Evolutionary conservation across 208 protist species (phyloP).

Genomic region (Wallacemonas sp.): DNA sequence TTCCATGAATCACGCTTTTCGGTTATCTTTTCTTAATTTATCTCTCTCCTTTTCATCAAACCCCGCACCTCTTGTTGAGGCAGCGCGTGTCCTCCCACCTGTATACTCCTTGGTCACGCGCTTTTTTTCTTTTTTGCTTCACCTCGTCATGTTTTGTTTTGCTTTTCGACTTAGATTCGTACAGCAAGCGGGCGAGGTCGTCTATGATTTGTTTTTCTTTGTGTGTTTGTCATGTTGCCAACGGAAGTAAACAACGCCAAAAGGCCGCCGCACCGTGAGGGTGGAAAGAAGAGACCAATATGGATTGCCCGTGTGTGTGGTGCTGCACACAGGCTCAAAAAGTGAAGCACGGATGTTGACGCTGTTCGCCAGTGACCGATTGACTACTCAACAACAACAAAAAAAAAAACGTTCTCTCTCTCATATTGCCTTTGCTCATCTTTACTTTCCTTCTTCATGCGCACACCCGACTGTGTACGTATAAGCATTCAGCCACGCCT

Average conservation of each 20-base stretch:
- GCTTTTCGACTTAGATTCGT: not conserved
- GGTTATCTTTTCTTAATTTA: not conserved
- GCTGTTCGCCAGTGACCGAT: too few relatives aligned
- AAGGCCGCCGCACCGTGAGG: too few relatives aligned
- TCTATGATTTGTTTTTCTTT: not conserved
- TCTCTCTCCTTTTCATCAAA: not conserved
- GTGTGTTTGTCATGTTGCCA: not conserved
- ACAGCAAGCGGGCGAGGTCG: too few relatives aligned
- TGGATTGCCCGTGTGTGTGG: too few relatives aligned
- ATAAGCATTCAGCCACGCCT: not conserved
- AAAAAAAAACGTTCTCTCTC: not conserved
- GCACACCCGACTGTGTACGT: not conserved
- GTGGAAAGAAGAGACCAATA: too few relatives aligned
- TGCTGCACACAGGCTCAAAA: too few relatives aligned
- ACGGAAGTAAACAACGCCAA: not conserved
- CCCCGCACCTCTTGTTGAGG: too few relatives aligned
- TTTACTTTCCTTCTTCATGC: not conserved
- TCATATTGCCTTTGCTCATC: not conserved
- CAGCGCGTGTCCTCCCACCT: too few relatives aligned
- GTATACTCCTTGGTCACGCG: not conserved
- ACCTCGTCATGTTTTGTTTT: not conserved
- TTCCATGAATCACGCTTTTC: not conserved
- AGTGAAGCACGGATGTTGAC: too few relatives aligned
- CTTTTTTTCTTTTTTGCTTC: slow-evolving; percentile 11
- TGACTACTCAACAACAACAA: too few relatives aligned